Percentiles rank a stretch among this genome's conserved stretches.
Conservation (phyloP, 1,284 basidiomycete genomes). For the Austropuccinia psidii region DNA sequence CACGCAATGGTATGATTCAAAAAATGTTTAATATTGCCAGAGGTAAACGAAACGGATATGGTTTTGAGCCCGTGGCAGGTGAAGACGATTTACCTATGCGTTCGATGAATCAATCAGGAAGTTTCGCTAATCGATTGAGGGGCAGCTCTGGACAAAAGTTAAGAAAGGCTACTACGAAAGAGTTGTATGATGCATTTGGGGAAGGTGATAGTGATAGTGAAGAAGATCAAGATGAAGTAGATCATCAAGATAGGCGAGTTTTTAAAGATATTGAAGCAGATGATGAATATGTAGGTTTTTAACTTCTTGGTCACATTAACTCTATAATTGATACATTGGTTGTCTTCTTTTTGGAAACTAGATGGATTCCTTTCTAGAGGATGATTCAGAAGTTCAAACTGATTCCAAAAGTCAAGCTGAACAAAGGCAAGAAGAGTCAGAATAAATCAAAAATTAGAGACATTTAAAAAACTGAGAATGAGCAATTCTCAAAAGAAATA, state of each 20-base stretch:
- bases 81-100: constrained; percentile 70
- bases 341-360: not conserved
- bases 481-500: no score
- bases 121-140: constrained; percentile 44
- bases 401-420: no score
- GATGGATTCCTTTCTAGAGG: constrained; percentile 28
- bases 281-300: constrained; percentile 21
- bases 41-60: constrained; percentile 50
- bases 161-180: constrained; percentile 55
- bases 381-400: not conserved
- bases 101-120: constrained; percentile 52
- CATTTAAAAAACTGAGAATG: no score
- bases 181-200: constrained; percentile 85
- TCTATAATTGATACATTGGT: not conserved
- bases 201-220: constrained; percentile 53
- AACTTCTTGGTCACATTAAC: not conserved
- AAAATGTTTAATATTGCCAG: constrained; percentile 47
- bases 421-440: no score
- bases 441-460: no score
- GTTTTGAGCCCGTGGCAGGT: constrained; percentile 61
- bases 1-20: constrained; percentile 47
- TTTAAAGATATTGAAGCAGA: constrained; percentile 15
- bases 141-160: constrained; percentile 40
- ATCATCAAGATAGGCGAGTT: constrained; percentile 55
- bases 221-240: constrained; percentile 61